phyloP scores from a whole-genome alignment of 345 rosid species.

The Citrus sp. region DNA sequence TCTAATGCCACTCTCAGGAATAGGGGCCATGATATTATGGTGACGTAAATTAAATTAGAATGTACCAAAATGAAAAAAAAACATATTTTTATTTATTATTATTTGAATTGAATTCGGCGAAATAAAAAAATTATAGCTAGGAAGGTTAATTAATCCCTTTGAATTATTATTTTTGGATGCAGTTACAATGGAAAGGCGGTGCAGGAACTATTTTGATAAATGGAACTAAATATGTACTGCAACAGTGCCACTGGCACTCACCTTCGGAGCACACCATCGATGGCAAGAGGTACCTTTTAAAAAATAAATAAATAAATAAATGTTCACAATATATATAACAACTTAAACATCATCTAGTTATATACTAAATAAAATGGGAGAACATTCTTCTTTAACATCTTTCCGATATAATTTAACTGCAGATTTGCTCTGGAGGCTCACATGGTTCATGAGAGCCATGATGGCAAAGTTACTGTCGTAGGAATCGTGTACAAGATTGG shows the following conservation, averaged over 20 bases:
- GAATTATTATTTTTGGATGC: conserved; percentile 18
- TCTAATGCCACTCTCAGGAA: conserved; percentile 59
- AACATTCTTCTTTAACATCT: not conserved
- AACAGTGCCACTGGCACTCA: conserved; percentile 59
- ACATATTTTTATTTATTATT: not conserved
- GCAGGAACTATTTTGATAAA: conserved; percentile 43
- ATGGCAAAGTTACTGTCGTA: conserved; percentile 59
- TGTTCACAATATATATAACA: not conserved
- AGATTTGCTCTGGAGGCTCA: conserved; percentile 70
- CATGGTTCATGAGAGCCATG: conserved; percentile 65
- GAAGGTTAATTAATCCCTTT: not conserved
- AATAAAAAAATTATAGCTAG: too few species aligned
- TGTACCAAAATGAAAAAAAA: not conserved
- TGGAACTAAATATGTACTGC: conserved; percentile 37
- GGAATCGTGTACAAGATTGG: conserved; percentile 71
- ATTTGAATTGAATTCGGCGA: too few species aligned
- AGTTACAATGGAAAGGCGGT: conserved; percentile 50
- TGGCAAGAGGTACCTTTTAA: conserved; percentile 32
- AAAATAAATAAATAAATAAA: too few species aligned
- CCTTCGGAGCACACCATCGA: conserved; percentile 59
- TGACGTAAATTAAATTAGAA: conserved; percentile 11
- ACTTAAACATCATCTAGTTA: not conserved
- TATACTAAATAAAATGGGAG: not conserved
- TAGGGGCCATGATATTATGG: conserved; percentile 91
- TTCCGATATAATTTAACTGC: not conserved